Evolutionary conservation across 495 filamentous ascomycete genomes (phyloP).

Genomic region (Friedmanniomyces endolithicus): DNA sequence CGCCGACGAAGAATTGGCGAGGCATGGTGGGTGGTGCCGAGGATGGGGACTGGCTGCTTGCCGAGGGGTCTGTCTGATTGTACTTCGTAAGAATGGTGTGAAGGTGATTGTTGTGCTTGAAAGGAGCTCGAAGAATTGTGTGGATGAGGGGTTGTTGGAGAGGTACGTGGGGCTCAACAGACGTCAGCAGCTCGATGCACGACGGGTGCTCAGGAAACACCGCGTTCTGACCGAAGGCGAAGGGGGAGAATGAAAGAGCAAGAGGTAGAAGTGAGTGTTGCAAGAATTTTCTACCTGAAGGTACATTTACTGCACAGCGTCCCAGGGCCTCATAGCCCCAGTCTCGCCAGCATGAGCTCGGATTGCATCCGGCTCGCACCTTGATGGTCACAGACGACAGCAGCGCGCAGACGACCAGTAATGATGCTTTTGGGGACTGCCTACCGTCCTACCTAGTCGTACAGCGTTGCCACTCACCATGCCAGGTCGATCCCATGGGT

Average conservation of each 20-base stretch:
- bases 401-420: not conserved
- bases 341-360: not conserved
- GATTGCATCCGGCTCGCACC: too few relatives aligned
- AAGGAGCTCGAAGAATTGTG: not conserved
- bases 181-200: not conserved
- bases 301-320: too few relatives aligned
- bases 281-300: not conserved
- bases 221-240: too few relatives aligned
- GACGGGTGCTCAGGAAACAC: too few relatives aligned
- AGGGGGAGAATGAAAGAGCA: not conserved
- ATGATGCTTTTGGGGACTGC: not conserved
- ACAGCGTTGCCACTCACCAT: not conserved
- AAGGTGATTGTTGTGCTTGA: not conserved
- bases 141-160: not conserved
- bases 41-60: constrained; percentile 7
- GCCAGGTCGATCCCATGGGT: not conserved
- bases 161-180: not conserved
- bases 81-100: not conserved
- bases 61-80: not conserved
- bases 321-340: not conserved
- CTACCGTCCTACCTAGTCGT: constrained; percentile 1
- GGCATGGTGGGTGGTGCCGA: constrained; percentile 45
- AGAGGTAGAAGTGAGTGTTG: not conserved
- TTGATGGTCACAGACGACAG: too few relatives aligned
- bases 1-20: constrained; percentile 98